Conservation (phyloP, 106 monocot species). For the Acorus gramineus region DNA sequence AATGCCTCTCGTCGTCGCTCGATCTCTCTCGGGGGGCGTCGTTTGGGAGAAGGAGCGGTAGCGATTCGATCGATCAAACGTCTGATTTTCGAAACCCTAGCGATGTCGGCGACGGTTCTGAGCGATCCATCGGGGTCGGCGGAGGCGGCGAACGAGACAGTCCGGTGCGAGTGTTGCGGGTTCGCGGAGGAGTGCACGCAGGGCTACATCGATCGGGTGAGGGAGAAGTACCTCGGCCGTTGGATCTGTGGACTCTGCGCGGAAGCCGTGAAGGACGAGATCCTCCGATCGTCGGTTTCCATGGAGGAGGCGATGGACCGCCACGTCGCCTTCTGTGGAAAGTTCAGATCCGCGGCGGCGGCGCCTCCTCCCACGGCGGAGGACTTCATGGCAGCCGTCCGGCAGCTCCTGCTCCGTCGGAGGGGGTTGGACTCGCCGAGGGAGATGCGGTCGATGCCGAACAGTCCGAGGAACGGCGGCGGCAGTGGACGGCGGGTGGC, state of each 20-base stretch:
- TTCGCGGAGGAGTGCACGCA: conserved; percentile 70
- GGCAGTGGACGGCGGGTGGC: not conserved
- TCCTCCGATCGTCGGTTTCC: conserved; percentile 38
- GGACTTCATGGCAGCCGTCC: conserved; percentile 39
- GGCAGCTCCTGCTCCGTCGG: conserved; percentile 39
- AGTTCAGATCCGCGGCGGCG: conserved; percentile 21
- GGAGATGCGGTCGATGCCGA: conserved; percentile 17
- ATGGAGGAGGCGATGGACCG: conserved; percentile 51
- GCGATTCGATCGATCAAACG: not conserved
- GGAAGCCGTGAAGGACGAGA: conserved; percentile 66
- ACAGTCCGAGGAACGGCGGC: conserved; percentile 14
- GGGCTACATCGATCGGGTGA: conserved; percentile 42
- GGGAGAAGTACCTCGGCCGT: conserved; percentile 24
- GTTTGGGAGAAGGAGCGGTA: conserved; percentile 37
- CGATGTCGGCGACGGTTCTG: conserved; percentile 15
- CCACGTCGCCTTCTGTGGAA: conserved; percentile 40
- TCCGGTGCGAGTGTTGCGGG: conserved; percentile 57
- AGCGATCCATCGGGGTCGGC: not conserved
- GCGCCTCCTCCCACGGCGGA: conserved; percentile 15
- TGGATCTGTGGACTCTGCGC: conserved; percentile 78
- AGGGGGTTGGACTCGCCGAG: conserved; percentile 40
- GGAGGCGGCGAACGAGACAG: conserved; percentile 18
- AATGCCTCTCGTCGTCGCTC: too few species aligned
- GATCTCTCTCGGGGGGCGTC: not conserved
- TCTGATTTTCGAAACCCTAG: not conserved